Evolutionary conservation across 306 rosid species (phyloP).

Genomic region (Myrica gale): DNA sequence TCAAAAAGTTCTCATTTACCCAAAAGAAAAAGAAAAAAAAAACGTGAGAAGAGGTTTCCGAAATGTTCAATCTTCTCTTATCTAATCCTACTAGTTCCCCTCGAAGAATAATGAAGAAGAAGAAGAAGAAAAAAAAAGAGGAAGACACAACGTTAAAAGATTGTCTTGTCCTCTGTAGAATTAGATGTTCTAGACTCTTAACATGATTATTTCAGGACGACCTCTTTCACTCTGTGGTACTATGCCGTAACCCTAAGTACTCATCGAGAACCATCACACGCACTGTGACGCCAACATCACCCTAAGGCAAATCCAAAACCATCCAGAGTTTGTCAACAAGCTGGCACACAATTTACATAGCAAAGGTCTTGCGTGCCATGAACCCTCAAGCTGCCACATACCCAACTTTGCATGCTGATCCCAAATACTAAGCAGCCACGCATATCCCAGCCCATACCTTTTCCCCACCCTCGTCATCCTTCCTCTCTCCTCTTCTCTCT

Average conservation of each 20-base stretch:
- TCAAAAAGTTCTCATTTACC: neutral
- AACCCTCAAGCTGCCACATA: conserved; percentile 60
- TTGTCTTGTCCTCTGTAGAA: no score
- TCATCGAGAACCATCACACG: conserved; percentile 2
- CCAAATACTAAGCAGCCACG: conserved; percentile 71
- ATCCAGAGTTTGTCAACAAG: neutral
- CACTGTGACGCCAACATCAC: conserved; percentile 10
- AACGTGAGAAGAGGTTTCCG: no score
- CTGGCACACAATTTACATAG: conserved; percentile 12
- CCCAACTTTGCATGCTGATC: conserved; percentile 68
- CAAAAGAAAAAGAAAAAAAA: no score
- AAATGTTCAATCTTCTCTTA: no score
- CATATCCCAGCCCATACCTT: conserved; percentile 38
- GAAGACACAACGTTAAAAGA: no score
- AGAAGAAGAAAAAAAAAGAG: no score
- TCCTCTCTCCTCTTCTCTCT: neutral
- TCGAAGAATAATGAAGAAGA: no score
- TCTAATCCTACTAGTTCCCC: no score
- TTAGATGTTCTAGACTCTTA: no score
- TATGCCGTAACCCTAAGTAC: no score
- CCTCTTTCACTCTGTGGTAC: no score
- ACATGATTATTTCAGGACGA: no score
- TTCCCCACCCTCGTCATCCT: conserved; percentile 38
- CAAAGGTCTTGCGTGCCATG: conserved; percentile 22
- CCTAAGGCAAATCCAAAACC: conserved; percentile 25